phyloP scores from a whole-genome alignment of 169 alveolate species.

The Plasmodium reichenowi region DNA sequence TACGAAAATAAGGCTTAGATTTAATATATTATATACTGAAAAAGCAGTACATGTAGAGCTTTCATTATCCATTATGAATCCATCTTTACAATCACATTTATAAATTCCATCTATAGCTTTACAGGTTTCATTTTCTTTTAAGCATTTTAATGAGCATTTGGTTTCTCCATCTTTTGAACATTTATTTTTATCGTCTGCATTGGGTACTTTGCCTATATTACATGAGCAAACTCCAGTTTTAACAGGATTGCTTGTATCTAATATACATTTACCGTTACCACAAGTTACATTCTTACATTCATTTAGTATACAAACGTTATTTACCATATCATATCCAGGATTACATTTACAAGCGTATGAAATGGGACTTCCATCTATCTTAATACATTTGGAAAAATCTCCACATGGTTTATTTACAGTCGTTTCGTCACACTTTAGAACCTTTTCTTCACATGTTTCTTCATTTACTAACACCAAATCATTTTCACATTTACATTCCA shows the following conservation, averaged over 20 bases:
- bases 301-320: slow-evolving; percentile 10
- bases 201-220: slow-evolving; percentile 34
- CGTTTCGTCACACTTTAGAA: slow-evolving; percentile 9
- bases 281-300: slow-evolving; percentile 20
- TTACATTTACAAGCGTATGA: slow-evolving; percentile 10
- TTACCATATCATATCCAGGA: neutral
- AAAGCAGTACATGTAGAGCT: slow-evolving; percentile 8
- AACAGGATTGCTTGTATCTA: slow-evolving; percentile 2
- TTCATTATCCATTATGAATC: slow-evolving; percentile 19
- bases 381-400: slow-evolving; percentile 20
- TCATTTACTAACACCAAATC: slow-evolving; percentile 11
- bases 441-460: slow-evolving; percentile 32
- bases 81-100: slow-evolving; percentile 49
- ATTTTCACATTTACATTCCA: slow-evolving; percentile 38
- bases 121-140: slow-evolving; percentile 30
- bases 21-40: slow-evolving; percentile 46
- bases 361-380: neutral
- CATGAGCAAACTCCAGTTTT: slow-evolving; percentile 33
- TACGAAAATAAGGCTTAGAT: slow-evolving; percentile 9
- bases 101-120: slow-evolving; percentile 22
- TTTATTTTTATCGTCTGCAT: slow-evolving; percentile 11
- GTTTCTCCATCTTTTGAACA: slow-evolving; percentile 65
- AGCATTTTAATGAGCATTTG: slow-evolving; percentile 26
- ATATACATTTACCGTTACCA: slow-evolving; percentile 53
- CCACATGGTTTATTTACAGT: slow-evolving; percentile 40